These are phyloP conservation scores for Argentina anserina DNA, from an alignment of 306 rosid genomes.

Conservation along the genomic window DNA sequence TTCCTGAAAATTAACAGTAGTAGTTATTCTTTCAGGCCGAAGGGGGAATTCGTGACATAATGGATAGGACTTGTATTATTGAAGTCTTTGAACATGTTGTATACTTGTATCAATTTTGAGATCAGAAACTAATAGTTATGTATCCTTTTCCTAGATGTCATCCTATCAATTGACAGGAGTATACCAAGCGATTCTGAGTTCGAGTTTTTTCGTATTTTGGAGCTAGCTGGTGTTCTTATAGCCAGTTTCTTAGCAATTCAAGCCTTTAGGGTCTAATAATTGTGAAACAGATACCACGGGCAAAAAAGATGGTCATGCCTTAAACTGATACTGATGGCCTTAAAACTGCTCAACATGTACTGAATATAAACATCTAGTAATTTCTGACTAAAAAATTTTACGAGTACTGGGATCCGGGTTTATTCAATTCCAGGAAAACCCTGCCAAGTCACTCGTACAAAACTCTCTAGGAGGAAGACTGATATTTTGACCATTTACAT, in stretches of 20 bases:
- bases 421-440: slow-evolving; percentile 55
- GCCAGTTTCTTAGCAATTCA: not conserved
- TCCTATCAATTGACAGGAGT: too few relatives aligned
- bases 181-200: not conserved
- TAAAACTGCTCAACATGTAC: slow-evolving; percentile 8
- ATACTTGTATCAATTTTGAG: too few relatives aligned
- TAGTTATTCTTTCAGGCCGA: too few relatives aligned
- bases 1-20: not conserved
- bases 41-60: too few relatives aligned
- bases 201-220: not conserved
- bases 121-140: too few relatives aligned
- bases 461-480: slow-evolving; percentile 32
- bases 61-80: too few relatives aligned
- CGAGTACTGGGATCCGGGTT: slow-evolving; percentile 22
- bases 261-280: not conserved
- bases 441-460: slow-evolving; percentile 5
- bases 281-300: not conserved
- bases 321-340: not conserved
- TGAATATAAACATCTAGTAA: not conserved
- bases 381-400: slow-evolving; percentile 40
- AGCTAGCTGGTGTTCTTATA: too few relatives aligned
- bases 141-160: too few relatives aligned
- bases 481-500: slow-evolving; percentile 20
- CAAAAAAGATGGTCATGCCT: not conserved
- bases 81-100: too few relatives aligned